Evolutionary conservation across 192 early-diverging fungal species (phyloP).

Genomic region (Rhizophagus sp.): DNA sequence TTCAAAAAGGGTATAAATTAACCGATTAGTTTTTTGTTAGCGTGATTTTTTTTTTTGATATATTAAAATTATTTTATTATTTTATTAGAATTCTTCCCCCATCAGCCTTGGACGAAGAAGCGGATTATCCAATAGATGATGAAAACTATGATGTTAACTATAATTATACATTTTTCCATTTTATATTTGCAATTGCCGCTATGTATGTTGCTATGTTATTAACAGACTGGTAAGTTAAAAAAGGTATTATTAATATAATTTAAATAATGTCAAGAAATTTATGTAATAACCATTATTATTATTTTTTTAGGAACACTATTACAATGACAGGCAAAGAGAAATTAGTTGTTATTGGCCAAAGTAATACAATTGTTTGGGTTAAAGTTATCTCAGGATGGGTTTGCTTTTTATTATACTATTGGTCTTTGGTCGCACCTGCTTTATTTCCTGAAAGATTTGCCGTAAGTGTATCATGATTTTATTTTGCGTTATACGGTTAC

Average conservation of each 20-base stretch:
- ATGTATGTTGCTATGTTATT: constrained; percentile 96
- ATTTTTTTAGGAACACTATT: constrained; percentile 50
- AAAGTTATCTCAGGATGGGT: constrained; percentile 85
- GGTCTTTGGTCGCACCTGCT: constrained; percentile 86
- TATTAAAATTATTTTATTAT: neutral
- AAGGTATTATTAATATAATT: too few relatives aligned
- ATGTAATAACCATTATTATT: neutral
- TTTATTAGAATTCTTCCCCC: constrained; percentile 60
- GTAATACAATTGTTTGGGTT: constrained; percentile 90
- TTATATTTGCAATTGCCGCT: constrained; percentile 85
- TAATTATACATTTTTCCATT: constrained; percentile 93
- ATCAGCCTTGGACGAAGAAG: constrained; percentile 63
- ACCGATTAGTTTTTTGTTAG: neutral
- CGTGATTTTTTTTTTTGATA: neutral
- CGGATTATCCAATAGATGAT: constrained; percentile 65
- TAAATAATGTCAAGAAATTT: too few relatives aligned
- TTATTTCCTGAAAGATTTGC: constrained; percentile 81
- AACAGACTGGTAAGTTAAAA: constrained; percentile 66
- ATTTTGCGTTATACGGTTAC: too few relatives aligned
- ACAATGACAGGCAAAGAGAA: constrained; percentile 41
- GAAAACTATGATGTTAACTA: constrained; percentile 80
- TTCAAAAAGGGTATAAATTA: constrained; percentile 43
- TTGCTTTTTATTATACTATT: constrained; percentile 68
- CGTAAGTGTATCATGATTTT: neutral
- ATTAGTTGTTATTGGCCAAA: constrained; percentile 81